Evolutionary conservation across 495 filamentous ascomycete genomes (phyloP), one percentile per base, ranked within the genome.

Genomic region (Xylaria telfairii): DNA sequence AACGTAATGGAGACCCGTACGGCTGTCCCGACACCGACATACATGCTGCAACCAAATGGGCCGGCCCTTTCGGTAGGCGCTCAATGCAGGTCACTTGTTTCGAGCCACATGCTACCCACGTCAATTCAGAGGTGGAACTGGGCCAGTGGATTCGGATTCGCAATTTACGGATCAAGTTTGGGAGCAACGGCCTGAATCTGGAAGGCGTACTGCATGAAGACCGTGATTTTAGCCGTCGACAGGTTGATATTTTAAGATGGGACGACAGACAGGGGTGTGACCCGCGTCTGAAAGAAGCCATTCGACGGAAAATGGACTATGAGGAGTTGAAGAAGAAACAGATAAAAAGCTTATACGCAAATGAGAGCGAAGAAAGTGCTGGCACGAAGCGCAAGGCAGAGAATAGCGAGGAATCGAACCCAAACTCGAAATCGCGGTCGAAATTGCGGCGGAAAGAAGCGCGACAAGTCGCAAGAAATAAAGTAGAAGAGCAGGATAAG

Each of bases 151-250:
- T 97, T 15, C 75, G 77, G 1, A 77, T 99, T 10, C 83, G 83
- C 41, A 97, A 97, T 76, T 87, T 95, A 21, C 90, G 89, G 32
- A 84, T 94, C 72, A 95, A 92, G 64, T 78, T 78, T 39, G 85
- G 85, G 57, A 77, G 80, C 54, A 81, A 81, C 28, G 80, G 77
- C 67, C 81, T 80, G 0, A 86, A 84, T 44, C 78, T 97, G 0
- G 95, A 98, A 76, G 96, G 92, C 15, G 81, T 81, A 34, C 74
- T 99, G 30, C 91, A 91, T 68, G 85, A 84, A 60, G 93, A 96
- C 74, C 81, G 80, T 15, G 19, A 65, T 13, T 84, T 79, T 70
- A 82, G 84, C 3, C 77, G 84, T 3, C 87, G 92, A 24, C 83
- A 87, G 49, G 76, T 97, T 19, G 75, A 80, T 9, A 72, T 84